A percentile compares a stretch with the other conserved stretches of the same genome.
These are phyloP conservation scores for Diaporthe ilicicola DNA, from an alignment of 2,329 filamentous ascomycete genomes.

Conservation along the genomic window DNA sequence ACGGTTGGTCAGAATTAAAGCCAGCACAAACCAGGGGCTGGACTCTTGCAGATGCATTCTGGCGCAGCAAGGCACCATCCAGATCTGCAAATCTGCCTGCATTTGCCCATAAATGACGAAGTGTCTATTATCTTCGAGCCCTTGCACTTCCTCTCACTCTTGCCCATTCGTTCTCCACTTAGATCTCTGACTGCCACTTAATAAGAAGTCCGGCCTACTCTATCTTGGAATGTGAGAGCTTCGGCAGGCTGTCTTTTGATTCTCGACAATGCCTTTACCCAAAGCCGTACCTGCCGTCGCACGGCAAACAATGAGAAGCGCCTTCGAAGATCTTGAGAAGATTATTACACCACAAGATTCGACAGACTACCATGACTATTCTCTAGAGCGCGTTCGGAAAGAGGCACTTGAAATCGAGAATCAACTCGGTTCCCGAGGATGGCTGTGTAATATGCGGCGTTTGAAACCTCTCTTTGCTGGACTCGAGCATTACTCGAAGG, in stretches of 20 bases:
- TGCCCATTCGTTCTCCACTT: not conserved
- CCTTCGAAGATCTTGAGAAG: conserved; percentile 37
- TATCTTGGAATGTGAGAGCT: not conserved
- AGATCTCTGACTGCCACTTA: not conserved
- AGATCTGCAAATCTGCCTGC: too few relatives aligned
- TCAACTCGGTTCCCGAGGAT: conserved; percentile 47
- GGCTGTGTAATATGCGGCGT: conserved; percentile 53
- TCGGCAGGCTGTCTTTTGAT: not conserved
- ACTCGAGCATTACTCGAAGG: conserved; percentile 51
- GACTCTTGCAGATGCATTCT: not conserved
- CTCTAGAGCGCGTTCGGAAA: conserved; percentile 47
- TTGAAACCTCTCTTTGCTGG: conserved; percentile 51
- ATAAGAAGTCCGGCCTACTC: not conserved
- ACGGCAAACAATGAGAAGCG: conserved; percentile 33
- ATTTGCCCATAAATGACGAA: not conserved
- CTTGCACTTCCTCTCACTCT: not conserved
- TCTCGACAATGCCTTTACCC: conserved; percentile 25
- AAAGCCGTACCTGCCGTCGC: conserved; percentile 26
- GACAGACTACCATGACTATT: conserved; percentile 40
- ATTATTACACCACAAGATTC: conserved; percentile 33
- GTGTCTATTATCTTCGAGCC: not conserved
- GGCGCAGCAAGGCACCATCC: not conserved
- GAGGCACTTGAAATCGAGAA: conserved; percentile 49
- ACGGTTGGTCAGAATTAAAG: not conserved
- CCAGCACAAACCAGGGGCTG: not conserved